These are phyloP conservation scores for Tillandsia fasciculata DNA, from an alignment of 176 grass and related monocot species.

Conservation along the genomic window DNA sequence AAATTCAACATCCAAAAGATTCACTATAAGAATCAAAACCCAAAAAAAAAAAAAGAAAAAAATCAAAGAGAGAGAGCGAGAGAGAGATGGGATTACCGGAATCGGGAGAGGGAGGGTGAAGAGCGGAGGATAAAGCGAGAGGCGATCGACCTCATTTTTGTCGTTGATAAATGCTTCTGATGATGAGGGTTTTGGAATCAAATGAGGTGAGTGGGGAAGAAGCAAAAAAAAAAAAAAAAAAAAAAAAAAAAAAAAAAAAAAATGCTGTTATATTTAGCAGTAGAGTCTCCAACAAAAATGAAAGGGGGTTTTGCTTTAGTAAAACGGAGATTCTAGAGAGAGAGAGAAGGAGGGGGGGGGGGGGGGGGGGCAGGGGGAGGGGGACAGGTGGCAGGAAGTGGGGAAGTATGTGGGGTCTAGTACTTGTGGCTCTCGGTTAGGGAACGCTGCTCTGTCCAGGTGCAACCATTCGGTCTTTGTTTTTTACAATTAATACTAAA, in stretches of 20 bases:
- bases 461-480: too few relatives aligned
- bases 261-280: too few relatives aligned
- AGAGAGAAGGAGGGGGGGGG: too few relatives aligned
- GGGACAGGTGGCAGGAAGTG: background rate
- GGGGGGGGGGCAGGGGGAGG: too few relatives aligned
- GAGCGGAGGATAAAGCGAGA: slow-evolving; percentile 41
- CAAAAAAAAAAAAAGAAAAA: background rate
- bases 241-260: background rate
- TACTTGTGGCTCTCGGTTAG: background rate
- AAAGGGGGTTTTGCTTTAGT: too few relatives aligned
- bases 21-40: background rate
- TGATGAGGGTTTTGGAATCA: background rate
- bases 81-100: slow-evolving; percentile 21
- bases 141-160: slow-evolving; percentile 45
- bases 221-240: too few relatives aligned
- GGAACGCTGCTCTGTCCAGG: background rate
- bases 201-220: background rate
- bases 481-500: too few relatives aligned
- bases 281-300: too few relatives aligned
- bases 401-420: background rate
- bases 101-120: slow-evolving; percentile 21
- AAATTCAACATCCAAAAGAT: background rate
- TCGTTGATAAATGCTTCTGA: too few relatives aligned
- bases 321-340: background rate
- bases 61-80: background rate